Conservation (phyloP, 495 filamentous ascomycete genomes). For the Penicillium arizonense region DNA sequence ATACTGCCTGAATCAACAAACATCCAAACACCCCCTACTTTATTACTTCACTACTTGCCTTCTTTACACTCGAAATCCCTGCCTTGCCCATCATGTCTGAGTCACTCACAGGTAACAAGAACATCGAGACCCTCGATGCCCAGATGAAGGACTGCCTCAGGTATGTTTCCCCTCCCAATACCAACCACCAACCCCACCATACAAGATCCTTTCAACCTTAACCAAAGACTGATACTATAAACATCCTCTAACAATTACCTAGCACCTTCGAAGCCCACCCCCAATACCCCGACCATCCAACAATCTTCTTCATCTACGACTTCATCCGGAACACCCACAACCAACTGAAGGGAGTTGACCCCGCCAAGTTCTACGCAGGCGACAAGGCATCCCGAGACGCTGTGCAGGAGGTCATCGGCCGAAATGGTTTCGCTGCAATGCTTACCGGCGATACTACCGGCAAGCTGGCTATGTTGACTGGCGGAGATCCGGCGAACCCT, state of each 20-base stretch:
- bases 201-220: neutral
- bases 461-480: slow-evolving; percentile 24
- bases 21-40: neutral
- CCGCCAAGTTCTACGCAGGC: slow-evolving; percentile 20
- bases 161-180: slow-evolving; percentile 16
- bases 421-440: slow-evolving; percentile 26
- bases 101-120: neutral
- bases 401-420: slow-evolving; percentile 25
- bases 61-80: neutral
- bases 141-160: slow-evolving; percentile 28
- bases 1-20: neutral
- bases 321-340: slow-evolving; percentile 33
- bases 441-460: slow-evolving; percentile 29
- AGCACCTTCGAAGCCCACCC: slow-evolving; percentile 34
- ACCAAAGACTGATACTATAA: neutral
- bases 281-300: slow-evolving; percentile 28
- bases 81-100: neutral
- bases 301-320: slow-evolving; percentile 33
- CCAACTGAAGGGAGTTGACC: slow-evolving; percentile 25
- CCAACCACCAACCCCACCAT: neutral
- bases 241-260: slow-evolving; percentile 1
- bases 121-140: slow-evolving; percentile 15
- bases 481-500: slow-evolving; percentile 18
- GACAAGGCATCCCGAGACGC: slow-evolving; percentile 14
- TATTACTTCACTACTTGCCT: neutral